These are phyloP conservation scores for Micractinium conductrix DNA, from an alignment of 139 green algal species.

Conservation along the genomic window DNA sequence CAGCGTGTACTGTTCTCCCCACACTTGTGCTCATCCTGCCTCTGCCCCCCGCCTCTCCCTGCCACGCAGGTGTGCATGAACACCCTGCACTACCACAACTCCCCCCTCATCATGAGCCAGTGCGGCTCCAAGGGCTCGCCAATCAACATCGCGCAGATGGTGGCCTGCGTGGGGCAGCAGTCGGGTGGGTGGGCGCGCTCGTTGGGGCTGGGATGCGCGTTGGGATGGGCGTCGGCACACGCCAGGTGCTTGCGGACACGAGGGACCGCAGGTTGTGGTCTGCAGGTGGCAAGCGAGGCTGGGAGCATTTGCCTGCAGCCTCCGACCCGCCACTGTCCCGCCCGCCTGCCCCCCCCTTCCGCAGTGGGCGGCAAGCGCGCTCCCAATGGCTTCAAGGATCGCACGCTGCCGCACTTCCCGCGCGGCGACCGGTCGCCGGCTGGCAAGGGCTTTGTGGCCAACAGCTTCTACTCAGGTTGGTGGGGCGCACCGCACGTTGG, in stretches of 20 bases:
- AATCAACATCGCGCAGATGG: constrained; percentile 98
- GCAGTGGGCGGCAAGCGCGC: constrained; percentile 86
- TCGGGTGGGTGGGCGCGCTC: too few relatives aligned
- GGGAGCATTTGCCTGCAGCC: background rate
- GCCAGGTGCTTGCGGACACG: too few relatives aligned
- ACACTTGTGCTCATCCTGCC: background rate
- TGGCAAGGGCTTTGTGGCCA: constrained; percentile 97
- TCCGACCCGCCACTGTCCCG: background rate
- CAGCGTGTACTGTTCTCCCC: too few relatives aligned
- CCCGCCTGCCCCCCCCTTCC: background rate
- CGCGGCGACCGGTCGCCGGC: constrained; percentile 59
- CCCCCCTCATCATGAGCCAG: constrained; percentile 96
- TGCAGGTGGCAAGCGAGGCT: too few relatives aligned
- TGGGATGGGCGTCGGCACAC: too few relatives aligned
- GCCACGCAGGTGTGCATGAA: constrained; percentile 81
- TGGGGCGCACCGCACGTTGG: background rate
- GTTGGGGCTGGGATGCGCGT: too few relatives aligned
- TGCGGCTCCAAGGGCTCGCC: constrained; percentile 95
- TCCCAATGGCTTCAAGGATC: constrained; percentile 93
- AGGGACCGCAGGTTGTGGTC: too few relatives aligned
- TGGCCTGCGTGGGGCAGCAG: constrained; percentile 98
- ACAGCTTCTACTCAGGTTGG: constrained; percentile 89
- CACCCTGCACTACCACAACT: constrained; percentile 89
- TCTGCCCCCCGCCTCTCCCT: background rate
- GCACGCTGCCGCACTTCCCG: constrained; percentile 94